A percentile compares a stretch with the other conserved stretches of the same genome.
phyloP scores from a whole-genome alignment of 75 land plant species.

The Azolla pinnata region DNA sequence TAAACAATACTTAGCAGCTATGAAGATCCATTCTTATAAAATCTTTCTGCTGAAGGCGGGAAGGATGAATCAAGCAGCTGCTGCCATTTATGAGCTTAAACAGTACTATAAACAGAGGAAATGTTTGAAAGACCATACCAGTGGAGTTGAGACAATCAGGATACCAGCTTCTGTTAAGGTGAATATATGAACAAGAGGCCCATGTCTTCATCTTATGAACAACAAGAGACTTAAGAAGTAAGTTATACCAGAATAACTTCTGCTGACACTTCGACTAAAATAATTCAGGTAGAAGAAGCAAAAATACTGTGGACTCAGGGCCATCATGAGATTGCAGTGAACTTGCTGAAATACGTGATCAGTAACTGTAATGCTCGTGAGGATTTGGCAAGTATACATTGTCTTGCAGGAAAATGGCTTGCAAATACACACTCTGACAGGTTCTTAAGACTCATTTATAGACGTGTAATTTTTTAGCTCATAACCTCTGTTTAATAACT shows the following conservation, averaged over 20 bases:
- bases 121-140: background rate
- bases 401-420: conserved; percentile 92
- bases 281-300: conserved; percentile 85
- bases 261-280: too few relatives aligned
- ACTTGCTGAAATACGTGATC: conserved; percentile 59
- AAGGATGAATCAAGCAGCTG: conserved; percentile 66
- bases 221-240: too few relatives aligned
- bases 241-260: too few relatives aligned
- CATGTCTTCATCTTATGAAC: too few relatives aligned
- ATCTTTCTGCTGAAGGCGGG: conserved; percentile 62
- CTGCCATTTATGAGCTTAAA: conserved; percentile 78
- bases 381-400: conserved; percentile 51
- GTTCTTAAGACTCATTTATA: conserved; percentile 20
- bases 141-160: background rate
- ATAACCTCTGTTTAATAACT: background rate
- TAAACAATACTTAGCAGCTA: too few relatives aligned
- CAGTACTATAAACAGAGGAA: background rate
- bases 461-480: background rate
- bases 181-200: too few relatives aligned
- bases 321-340: conserved; percentile 84
- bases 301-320: conserved; percentile 77
- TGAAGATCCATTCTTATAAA: too few relatives aligned
- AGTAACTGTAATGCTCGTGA: conserved; percentile 30
- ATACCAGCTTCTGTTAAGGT: background rate
- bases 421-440: conserved; percentile 89